Evolutionary conservation across 805 yeast genomes (phyloP).

Genomic region (Metschnikowia shivogae): DNA sequence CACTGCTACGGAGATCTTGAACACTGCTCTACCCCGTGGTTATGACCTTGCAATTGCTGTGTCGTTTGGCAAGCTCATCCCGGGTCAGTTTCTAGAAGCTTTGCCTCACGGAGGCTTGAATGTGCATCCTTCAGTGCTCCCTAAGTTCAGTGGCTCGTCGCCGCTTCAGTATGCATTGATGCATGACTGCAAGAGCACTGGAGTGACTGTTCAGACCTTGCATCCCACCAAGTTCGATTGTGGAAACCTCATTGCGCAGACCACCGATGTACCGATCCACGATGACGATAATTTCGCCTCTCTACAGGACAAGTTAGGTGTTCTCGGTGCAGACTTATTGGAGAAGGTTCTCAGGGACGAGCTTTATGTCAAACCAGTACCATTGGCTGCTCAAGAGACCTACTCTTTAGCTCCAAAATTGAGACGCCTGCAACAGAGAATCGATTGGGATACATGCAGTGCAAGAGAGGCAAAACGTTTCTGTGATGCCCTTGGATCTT

Average conservation of each 20-base stretch:
- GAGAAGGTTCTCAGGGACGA: conserved; percentile 37
- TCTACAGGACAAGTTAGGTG: conserved; percentile 51
- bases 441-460: conserved; percentile 44
- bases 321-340: conserved; percentile 59
- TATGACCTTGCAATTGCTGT: conserved; percentile 83
- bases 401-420: conserved; percentile 60
- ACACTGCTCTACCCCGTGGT: conserved; percentile 9
- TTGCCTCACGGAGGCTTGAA: conserved; percentile 70
- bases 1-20: conserved; percentile 20
- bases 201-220: conserved; percentile 84
- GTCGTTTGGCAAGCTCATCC: conserved; percentile 82
- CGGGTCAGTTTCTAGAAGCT: conserved; percentile 47
- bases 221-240: conserved; percentile 84
- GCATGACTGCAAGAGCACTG: conserved; percentile 59
- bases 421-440: conserved; percentile 34
- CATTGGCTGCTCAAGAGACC: conserved; percentile 15
- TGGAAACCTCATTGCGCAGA: conserved; percentile 66
- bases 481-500: conserved; percentile 52
- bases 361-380: conserved; percentile 16
- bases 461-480: conserved; percentile 39
- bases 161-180: conserved; percentile 81
- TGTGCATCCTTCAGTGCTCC: conserved; percentile 89
- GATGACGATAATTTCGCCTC: conserved; percentile 42
- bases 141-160: conserved; percentile 80
- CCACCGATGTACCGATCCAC: conserved; percentile 39